Evolutionary conservation across 768 basidiomycete species (phyloP).

Genomic region (Pulveroboletus sp.): DNA sequence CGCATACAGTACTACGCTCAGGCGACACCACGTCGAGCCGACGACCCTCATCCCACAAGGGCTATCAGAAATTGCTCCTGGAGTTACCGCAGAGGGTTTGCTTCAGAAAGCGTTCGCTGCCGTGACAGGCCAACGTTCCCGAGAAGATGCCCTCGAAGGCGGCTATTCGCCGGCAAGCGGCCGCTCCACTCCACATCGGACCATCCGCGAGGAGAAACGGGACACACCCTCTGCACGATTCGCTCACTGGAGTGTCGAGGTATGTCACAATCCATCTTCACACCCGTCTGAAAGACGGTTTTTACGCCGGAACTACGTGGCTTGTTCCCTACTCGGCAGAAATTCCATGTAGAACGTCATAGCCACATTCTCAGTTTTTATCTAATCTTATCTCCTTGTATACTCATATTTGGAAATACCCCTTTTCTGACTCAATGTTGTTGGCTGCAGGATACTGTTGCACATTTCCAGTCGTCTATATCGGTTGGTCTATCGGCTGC

Average conservation of each 20-base stretch:
- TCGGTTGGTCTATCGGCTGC: constrained; percentile 58
- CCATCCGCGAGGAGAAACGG: constrained; percentile 30
- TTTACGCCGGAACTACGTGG: not conserved
- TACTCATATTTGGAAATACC: not conserved
- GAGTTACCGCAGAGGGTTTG: constrained; percentile 44
- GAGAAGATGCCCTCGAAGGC: constrained; percentile 33
- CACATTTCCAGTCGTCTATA: constrained; percentile 62
- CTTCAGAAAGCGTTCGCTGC: constrained; percentile 43
- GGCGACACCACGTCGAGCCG: constrained; percentile 57
- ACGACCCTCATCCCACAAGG: constrained; percentile 38
- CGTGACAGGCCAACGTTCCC: constrained; percentile 25
- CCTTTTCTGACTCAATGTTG: constrained; percentile 3
- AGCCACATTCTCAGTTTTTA: constrained; percentile 11
- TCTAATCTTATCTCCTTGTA: not conserved
- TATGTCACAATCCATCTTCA: constrained; percentile 38
- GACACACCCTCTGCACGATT: constrained; percentile 66
- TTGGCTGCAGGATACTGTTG: constrained; percentile 61
- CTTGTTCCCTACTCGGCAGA: not conserved
- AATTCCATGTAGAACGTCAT: constrained; percentile 6
- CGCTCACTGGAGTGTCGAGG: constrained; percentile 63
- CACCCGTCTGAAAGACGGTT: not conserved
- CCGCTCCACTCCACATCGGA: constrained; percentile 4
- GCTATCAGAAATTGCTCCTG: constrained; percentile 27
- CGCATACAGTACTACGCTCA: constrained; percentile 76
- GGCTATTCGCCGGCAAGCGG: constrained; percentile 35